Evolutionary conservation across 768 basidiomycete species (phyloP).

Genomic region (Agrocybe pediades): DNA sequence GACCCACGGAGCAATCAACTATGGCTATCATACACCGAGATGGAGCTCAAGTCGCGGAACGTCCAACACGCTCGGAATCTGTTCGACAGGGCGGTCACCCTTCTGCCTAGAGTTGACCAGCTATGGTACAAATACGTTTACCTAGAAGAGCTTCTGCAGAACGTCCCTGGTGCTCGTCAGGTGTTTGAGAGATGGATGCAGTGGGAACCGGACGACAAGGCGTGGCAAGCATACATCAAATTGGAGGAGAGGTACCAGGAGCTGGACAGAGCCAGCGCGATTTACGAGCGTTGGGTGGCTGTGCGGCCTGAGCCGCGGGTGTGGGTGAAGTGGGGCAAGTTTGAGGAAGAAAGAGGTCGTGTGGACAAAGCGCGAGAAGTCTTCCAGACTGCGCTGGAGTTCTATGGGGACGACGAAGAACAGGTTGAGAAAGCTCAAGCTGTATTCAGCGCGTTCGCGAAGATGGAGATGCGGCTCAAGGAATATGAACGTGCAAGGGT

Average conservation of each 20-base stretch:
- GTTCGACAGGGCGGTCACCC: constrained; percentile 95
- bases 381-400: constrained; percentile 88
- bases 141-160: constrained; percentile 94
- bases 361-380: constrained; percentile 82
- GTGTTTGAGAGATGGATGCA: constrained; percentile 99
- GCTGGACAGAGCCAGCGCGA: constrained; percentile 85
- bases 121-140: constrained; percentile 99
- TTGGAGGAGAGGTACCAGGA: constrained; percentile 94
- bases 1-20: constrained; percentile 88
- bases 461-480: constrained; percentile 96
- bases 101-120: constrained; percentile 94
- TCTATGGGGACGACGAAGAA: constrained; percentile 86
- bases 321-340: constrained; percentile 86
- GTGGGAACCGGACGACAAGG: constrained; percentile 99
- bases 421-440: constrained; percentile 97
- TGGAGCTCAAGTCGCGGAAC: constrained; percentile 97
- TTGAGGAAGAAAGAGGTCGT: constrained; percentile 80
- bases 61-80: constrained; percentile 97
- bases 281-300: constrained; percentile 91
- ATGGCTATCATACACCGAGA: constrained; percentile 95
- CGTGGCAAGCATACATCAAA: constrained; percentile 99
- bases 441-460: constrained; percentile 91
- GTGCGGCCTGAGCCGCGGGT: constrained; percentile 80
- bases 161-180: constrained; percentile 94
- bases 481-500: constrained; percentile 96